Base-by-base conservation (phyloP, 108 stramenopile genomes). In the Schizochytrium sp. region DNA sequence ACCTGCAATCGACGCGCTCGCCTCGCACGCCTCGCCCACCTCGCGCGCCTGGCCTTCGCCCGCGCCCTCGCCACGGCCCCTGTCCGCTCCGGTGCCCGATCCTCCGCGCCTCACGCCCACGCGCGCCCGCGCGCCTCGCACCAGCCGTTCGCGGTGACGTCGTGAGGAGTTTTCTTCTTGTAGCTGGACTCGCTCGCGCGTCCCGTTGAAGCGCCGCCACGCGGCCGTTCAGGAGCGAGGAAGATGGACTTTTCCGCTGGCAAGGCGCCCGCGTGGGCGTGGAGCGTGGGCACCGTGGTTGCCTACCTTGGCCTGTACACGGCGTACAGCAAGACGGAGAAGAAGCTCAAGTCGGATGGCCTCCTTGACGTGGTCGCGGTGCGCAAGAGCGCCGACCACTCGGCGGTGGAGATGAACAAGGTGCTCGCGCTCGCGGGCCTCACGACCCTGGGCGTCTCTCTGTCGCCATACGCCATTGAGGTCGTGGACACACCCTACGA, bases 381-480 rank as follows among this genome's bases (percentile, higher is more conserved):
- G n/a, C 29, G 47, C 23, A 87, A 87, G 58, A 53, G 89, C 41
- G 34, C n/a, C n/a, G 89, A 87, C 55, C 58, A 87, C 57, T 57
- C 53, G 23, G 19, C 59, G 16, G 89, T 89, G 28, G 23, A 89
- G 57, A 23, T 76, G 72, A 89, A 89, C 59, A 89, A 89, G 87
- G 72, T 58, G 16, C 8, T 89, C 18, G 19, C 89, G 16, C 76
- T 89, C 44, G 72, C 76, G 34, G 89, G 89, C 87, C 72, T 89
- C 21, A 87, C 72, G 23, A 87, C 57, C 25, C 51, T 83, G 48
- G 45, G 48, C 48, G 10, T 83, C 0, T 53, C 51, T 12, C 6
- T 83, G 1, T 83, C 76, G 3, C 76, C 76, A 0, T 5, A 72
- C 69, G 43, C 25, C 69, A 8, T 87, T 19, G 53, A 60, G 0